Conservation (phyloP, 2,329 filamentous ascomycete species). For the Penicillium palitans region DNA sequence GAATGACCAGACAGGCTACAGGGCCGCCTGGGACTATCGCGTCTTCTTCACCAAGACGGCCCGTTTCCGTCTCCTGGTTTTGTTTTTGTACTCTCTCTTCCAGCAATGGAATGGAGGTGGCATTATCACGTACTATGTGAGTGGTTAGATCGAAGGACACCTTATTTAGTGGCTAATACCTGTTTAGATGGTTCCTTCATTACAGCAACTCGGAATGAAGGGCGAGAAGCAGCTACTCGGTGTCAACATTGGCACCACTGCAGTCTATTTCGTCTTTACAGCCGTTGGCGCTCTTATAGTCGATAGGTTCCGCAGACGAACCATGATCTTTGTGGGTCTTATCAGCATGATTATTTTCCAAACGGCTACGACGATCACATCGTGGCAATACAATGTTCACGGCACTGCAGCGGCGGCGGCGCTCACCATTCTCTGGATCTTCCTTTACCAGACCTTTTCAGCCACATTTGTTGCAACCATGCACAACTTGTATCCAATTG, state of each 20-base stretch:
- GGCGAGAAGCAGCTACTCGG: slow-evolving; percentile 42
- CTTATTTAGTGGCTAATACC: background rate
- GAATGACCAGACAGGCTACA: slow-evolving; percentile 38
- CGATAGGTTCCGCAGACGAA: slow-evolving; percentile 46
- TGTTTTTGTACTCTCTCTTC: slow-evolving; percentile 50
- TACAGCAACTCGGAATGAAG: slow-evolving; percentile 47
- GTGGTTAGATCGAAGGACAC: background rate
- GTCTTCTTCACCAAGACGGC: slow-evolving; percentile 50
- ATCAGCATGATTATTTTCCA: slow-evolving; percentile 49
- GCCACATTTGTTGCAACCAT: slow-evolving; percentile 50
- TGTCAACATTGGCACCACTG: slow-evolving; percentile 47
- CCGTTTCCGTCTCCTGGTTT: slow-evolving; percentile 46
- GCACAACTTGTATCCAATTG: slow-evolving; percentile 51
- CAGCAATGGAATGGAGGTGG: slow-evolving; percentile 52
- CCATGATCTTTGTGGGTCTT: slow-evolving; percentile 48
- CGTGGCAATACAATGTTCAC: slow-evolving; percentile 46
- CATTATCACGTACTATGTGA: slow-evolving; percentile 48
- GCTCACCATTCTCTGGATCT: slow-evolving; percentile 51
- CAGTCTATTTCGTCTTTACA: slow-evolving; percentile 51
- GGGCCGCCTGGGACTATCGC: slow-evolving; percentile 48
- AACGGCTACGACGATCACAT: slow-evolving; percentile 50
- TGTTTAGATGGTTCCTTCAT: slow-evolving; percentile 37
- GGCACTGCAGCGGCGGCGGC: slow-evolving; percentile 37
- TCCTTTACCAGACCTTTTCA: slow-evolving; percentile 51
- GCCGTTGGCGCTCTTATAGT: slow-evolving; percentile 46